These are phyloP conservation scores for Hippophae tibetana DNA, from an alignment of 306 rosid species.

Conservation along the genomic window DNA sequence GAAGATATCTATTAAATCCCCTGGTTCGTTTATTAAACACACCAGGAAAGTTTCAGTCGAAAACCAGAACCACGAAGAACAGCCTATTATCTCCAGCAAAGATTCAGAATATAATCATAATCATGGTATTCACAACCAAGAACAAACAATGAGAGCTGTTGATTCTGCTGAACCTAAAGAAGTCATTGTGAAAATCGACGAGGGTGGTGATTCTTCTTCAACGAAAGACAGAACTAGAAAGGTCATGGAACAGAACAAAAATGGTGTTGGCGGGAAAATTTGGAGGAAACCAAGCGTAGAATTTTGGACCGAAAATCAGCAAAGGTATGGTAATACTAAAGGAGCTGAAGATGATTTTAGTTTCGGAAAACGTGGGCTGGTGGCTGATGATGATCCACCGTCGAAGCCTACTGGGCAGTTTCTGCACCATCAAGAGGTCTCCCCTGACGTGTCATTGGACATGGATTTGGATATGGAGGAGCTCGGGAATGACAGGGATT, in stretches of 20 bases:
- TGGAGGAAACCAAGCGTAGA: conserved; percentile 57
- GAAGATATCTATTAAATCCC: conserved; percentile 49
- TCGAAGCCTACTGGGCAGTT: conserved; percentile 63
- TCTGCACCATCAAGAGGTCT: conserved; percentile 58
- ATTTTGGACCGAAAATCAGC: conserved; percentile 29
- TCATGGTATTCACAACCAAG: background rate
- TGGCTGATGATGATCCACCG: conserved; percentile 54
- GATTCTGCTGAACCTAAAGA: conserved; percentile 19
- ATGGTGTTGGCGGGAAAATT: conserved; percentile 9
- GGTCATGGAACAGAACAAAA: background rate
- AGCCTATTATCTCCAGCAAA: conserved; percentile 53
- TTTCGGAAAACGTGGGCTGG: conserved; percentile 34
- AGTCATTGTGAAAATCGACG: conserved; percentile 54
- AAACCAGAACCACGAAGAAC: conserved; percentile 24
- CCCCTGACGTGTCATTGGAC: conserved; percentile 63
- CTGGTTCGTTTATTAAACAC: conserved; percentile 26
- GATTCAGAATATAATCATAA: background rate
- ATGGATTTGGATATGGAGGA: conserved; percentile 98
- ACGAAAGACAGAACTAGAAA: background rate
- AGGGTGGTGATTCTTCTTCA: conserved; percentile 10
- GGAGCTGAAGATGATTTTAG: conserved; percentile 26
- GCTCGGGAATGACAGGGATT: conserved; percentile 28
- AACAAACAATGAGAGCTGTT: conserved; percentile 12
- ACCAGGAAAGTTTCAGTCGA: background rate
- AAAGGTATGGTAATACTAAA: background rate